phyloP scores from a whole-genome alignment of 805 yeast species.

The Ogataea pini region DNA sequence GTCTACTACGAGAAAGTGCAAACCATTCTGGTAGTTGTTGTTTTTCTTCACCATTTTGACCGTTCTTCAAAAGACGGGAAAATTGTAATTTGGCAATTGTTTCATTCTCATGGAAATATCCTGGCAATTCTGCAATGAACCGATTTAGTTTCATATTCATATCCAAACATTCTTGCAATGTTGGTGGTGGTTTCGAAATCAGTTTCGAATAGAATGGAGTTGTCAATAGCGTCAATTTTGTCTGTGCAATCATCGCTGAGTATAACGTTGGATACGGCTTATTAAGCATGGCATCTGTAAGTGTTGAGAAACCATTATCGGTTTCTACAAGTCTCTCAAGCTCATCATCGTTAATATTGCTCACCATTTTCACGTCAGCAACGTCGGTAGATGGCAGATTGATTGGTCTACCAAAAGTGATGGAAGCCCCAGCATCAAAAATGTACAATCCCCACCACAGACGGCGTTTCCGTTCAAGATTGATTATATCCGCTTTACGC shows the following conservation, averaged over 20 bases:
- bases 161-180: slow-evolving; percentile 50
- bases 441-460: slow-evolving; percentile 70
- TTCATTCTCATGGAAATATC: slow-evolving; percentile 46
- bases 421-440: slow-evolving; percentile 63
- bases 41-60: slow-evolving; percentile 17
- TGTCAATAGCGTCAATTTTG: slow-evolving; percentile 49
- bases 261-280: slow-evolving; percentile 52
- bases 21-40: slow-evolving; percentile 50
- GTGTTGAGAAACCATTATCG: slow-evolving; percentile 16
- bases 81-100: slow-evolving; percentile 30
- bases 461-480: slow-evolving; percentile 57
- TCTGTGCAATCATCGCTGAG: slow-evolving; percentile 57
- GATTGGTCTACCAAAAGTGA: slow-evolving; percentile 66
- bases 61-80: slow-evolving; percentile 24
- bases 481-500: slow-evolving; percentile 39
- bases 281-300: slow-evolving; percentile 27
- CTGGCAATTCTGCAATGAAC: slow-evolving; percentile 46
- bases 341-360: slow-evolving; percentile 49
- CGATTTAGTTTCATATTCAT: slow-evolving; percentile 44
- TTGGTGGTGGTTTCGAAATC: slow-evolving; percentile 48
- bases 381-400: slow-evolving; percentile 48
- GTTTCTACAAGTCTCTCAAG: slow-evolving; percentile 30
- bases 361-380: slow-evolving; percentile 51
- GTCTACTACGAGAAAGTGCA: slow-evolving; percentile 49
- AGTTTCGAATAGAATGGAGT: slow-evolving; percentile 49